Conservation (phyloP, 176 grass and related monocot genomes). For the Bonia amplexicaulis region DNA sequence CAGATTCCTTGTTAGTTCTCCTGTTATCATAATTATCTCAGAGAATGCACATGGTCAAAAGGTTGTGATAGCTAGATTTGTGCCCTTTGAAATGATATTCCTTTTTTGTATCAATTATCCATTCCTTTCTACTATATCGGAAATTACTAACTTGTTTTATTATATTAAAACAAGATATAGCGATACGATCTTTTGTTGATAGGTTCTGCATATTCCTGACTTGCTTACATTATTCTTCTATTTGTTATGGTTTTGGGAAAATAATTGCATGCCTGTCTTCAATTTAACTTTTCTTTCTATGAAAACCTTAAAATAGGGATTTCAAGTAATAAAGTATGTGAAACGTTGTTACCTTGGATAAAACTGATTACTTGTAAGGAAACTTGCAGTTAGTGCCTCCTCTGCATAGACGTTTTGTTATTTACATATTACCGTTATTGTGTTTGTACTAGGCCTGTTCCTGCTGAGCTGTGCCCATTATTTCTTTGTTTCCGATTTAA, state of each 20-base stretch:
- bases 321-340: not conserved
- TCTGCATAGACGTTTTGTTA: not conserved
- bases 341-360: not conserved
- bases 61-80: not conserved
- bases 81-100: not conserved
- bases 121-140: not conserved
- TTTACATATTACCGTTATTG: not conserved
- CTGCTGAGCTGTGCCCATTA: not conserved
- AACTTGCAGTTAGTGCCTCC: not conserved
- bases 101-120: not conserved
- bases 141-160: not conserved
- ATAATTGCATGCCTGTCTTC: not conserved
- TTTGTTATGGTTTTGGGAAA: not conserved
- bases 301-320: not conserved
- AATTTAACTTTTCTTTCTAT: not conserved
- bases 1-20: not conserved
- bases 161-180: not conserved
- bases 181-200: not conserved
- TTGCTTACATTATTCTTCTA: not conserved
- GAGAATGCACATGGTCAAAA: not conserved
- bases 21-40: not conserved
- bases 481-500: not conserved
- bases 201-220: not conserved
- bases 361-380: not conserved
- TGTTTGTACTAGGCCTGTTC: slow-evolving; percentile 10